A percentile compares a stretch with the other conserved stretches of the same genome.
phyloP scores from a whole-genome alignment of 345 rosid species.

The Gossypium turneri region DNA sequence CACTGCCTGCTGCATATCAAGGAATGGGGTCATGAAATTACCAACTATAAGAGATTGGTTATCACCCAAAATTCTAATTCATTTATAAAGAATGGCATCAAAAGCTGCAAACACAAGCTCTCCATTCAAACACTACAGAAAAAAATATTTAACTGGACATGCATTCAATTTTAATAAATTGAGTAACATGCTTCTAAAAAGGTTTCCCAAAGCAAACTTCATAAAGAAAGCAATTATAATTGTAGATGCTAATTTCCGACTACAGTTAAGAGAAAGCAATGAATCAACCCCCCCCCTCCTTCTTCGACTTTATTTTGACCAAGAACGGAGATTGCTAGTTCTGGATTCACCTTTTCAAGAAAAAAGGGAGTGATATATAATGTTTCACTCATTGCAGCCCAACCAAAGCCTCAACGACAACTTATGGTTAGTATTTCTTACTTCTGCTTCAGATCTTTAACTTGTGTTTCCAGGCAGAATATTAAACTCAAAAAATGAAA shows the following conservation, averaged over 20 bases:
- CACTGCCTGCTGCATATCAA: conserved; percentile 36
- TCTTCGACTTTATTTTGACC: background rate
- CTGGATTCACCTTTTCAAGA: background rate
- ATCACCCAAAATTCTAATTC: background rate
- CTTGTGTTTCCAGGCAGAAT: background rate
- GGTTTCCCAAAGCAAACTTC: background rate
- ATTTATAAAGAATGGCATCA: background rate
- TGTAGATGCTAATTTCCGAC: background rate
- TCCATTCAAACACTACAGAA: background rate
- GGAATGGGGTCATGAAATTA: conserved; percentile 1
- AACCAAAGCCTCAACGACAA: background rate
- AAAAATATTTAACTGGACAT: background rate
- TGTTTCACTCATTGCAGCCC: background rate
- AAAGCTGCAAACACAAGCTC: background rate
- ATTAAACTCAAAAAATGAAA: conserved; percentile 1
- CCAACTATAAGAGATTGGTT: background rate
- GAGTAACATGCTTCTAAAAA: background rate
- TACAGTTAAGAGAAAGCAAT: background rate
- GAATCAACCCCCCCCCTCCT: background rate
- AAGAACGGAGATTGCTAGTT: background rate
- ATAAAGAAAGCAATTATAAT: background rate
- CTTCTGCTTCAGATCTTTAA: background rate
- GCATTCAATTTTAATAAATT: conserved; percentile 1
- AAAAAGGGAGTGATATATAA: background rate
- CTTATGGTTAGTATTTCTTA: background rate